Evolutionary conservation across 2,329 filamentous ascomycete genomes (phyloP).

Genomic region (Dactylonectria macrodidyma): DNA sequence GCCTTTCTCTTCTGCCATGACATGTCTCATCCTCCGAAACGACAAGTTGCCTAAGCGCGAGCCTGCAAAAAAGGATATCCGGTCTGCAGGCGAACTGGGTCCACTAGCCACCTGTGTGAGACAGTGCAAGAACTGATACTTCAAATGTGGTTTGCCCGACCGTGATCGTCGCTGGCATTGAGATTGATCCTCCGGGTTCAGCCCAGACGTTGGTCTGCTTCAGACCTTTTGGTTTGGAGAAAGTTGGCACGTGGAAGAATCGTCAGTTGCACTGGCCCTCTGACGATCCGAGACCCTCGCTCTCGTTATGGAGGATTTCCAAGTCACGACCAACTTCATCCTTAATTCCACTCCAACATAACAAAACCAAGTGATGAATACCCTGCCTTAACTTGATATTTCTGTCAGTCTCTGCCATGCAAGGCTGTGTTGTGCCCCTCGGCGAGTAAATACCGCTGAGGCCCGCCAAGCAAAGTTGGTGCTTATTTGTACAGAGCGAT

Average conservation of each 20-base stretch:
- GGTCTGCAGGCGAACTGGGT: background rate
- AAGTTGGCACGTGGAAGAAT: background rate
- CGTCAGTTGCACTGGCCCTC: slow-evolving; percentile 13
- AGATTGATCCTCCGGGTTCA: background rate
- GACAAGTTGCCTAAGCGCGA: background rate
- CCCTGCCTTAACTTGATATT: background rate
- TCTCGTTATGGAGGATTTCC: background rate
- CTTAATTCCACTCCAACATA: background rate
- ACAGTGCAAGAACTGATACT: background rate
- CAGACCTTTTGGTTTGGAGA: background rate
- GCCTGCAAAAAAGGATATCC: background rate
- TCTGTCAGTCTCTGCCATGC: background rate
- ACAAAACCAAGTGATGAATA: too few relatives aligned
- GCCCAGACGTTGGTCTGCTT: background rate
- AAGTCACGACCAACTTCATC: background rate
- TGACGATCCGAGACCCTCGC: background rate
- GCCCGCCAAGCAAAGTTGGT: background rate
- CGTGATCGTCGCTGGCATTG: background rate
- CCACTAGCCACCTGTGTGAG: background rate
- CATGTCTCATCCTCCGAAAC: background rate
- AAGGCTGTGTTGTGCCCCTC: background rate
- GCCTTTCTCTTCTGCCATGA: background rate
- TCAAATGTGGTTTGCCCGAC: background rate
- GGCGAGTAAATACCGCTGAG: background rate
- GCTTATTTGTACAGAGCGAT: background rate